Conservation (phyloP, 441 rosid species). For the Erodium trifolium region DNA sequence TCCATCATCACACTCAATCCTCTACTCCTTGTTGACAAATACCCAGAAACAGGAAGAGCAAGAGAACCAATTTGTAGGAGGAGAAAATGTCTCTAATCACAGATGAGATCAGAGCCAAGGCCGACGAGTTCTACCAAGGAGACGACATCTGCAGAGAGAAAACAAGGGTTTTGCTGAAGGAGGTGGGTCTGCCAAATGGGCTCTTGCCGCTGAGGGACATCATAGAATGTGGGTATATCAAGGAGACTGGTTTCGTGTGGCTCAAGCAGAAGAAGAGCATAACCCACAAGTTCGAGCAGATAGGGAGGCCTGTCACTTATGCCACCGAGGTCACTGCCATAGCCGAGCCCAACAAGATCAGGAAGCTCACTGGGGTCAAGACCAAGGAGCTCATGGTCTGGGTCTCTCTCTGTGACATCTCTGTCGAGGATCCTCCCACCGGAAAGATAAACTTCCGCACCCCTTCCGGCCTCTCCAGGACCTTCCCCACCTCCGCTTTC, state of each 20-base stretch:
- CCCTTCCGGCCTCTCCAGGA: slow-evolving; percentile 47
- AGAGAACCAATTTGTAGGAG: background rate
- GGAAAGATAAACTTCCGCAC: slow-evolving; percentile 51
- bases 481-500: slow-evolving; percentile 50
- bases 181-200: slow-evolving; percentile 64
- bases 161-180: slow-evolving; percentile 47
- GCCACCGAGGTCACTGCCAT: slow-evolving; percentile 68
- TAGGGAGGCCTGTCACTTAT: slow-evolving; percentile 50
- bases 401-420: slow-evolving; percentile 62
- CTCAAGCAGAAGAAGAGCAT: slow-evolving; percentile 73
- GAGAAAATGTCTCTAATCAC: slow-evolving; percentile 41
- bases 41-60: background rate
- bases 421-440: slow-evolving; percentile 39
- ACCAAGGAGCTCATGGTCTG: slow-evolving; percentile 80
- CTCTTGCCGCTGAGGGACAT: slow-evolving; percentile 73
- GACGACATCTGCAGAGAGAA: slow-evolving; percentile 70
- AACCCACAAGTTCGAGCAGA: slow-evolving; percentile 72
- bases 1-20: background rate
- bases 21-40: background rate
- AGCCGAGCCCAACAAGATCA: slow-evolving; percentile 56
- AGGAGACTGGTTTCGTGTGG: slow-evolving; percentile 87
- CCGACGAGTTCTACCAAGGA: slow-evolving; percentile 57
- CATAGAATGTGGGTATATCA: slow-evolving; percentile 64
- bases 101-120: slow-evolving; percentile 65
- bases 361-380: slow-evolving; percentile 86